These are phyloP conservation scores for Saussurea involucrata DNA, from an alignment of 129 eudicot genomes.

Conservation along the genomic window DNA sequence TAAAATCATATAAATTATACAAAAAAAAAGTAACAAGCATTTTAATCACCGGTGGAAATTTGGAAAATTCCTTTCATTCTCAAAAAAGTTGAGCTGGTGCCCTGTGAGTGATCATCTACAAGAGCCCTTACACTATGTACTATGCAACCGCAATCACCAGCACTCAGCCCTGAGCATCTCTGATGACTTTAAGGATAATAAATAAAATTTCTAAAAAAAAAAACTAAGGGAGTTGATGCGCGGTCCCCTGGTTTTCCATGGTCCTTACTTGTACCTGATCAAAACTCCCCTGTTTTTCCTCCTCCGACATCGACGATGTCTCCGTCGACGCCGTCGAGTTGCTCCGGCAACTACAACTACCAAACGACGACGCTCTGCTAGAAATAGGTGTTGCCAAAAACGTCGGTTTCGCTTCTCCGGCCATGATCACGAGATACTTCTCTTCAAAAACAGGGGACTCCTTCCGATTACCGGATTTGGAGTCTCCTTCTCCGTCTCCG, in stretches of 20 bases:
- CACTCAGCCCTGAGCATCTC: slow-evolving; percentile 8
- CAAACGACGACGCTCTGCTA: slow-evolving; percentile 35
- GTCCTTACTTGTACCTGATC: slow-evolving; percentile 28
- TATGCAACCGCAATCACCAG: slow-evolving; percentile 20
- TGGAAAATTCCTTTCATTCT: slow-evolving; percentile 15
- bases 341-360: slow-evolving; percentile 32
- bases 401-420: slow-evolving; percentile 55
- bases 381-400: slow-evolving; percentile 57
- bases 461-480: slow-evolving; percentile 1
- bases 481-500: slow-evolving; percentile 23
- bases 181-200: background rate
- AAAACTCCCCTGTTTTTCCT: slow-evolving; percentile 17
- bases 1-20: background rate
- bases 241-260: slow-evolving; percentile 13
- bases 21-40: background rate
- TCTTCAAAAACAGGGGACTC: slow-evolving; percentile 36
- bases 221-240: background rate
- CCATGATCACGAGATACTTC: slow-evolving; percentile 64
- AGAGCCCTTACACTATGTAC: slow-evolving; percentile 16
- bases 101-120: slow-evolving; percentile 14
- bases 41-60: background rate
- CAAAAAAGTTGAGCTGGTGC: slow-evolving; percentile 20
- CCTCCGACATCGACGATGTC: slow-evolving; percentile 18
- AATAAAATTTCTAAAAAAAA: background rate
- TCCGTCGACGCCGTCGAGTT: slow-evolving; percentile 10